phyloP scores from a whole-genome alignment of 345 rosid genomes.

The Adansonia digitata region DNA sequence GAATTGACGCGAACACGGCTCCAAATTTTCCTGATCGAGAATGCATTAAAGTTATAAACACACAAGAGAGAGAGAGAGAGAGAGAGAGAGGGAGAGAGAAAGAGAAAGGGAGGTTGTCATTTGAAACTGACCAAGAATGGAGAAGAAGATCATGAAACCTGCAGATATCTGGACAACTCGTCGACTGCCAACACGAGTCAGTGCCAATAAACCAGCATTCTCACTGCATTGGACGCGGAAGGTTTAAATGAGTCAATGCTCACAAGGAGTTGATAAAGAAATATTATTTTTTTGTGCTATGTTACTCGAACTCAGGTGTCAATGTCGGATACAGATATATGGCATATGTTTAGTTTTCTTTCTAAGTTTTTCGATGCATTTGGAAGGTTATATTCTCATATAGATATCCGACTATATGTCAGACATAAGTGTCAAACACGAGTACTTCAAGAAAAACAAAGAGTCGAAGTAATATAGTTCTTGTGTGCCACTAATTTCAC shows the following conservation, averaged over 20 bases:
- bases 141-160: slow-evolving; percentile 92
- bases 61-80: neutral
- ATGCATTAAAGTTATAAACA: neutral
- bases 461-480: too few species aligned
- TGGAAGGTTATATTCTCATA: too few species aligned
- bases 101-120: neutral
- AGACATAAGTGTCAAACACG: too few species aligned
- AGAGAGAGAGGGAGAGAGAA: neutral
- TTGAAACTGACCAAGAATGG: slow-evolving; percentile 56
- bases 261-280: neutral
- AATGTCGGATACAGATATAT: too few species aligned
- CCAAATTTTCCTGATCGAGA: slow-evolving; percentile 68
- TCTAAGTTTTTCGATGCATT: too few species aligned
- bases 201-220: slow-evolving; percentile 84
- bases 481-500: neutral
- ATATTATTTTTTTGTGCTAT: neutral
- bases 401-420: too few species aligned
- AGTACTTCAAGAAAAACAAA: too few species aligned
- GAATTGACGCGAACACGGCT: slow-evolving; percentile 88
- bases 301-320: too few species aligned
- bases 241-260: neutral
- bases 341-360: too few species aligned
- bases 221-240: slow-evolving; percentile 41
- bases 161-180: slow-evolving; percentile 97
- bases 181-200: slow-evolving; percentile 86